Conservation (phyloP, 257 asterid genomes). For the Fraxinus cuspidata region DNA sequence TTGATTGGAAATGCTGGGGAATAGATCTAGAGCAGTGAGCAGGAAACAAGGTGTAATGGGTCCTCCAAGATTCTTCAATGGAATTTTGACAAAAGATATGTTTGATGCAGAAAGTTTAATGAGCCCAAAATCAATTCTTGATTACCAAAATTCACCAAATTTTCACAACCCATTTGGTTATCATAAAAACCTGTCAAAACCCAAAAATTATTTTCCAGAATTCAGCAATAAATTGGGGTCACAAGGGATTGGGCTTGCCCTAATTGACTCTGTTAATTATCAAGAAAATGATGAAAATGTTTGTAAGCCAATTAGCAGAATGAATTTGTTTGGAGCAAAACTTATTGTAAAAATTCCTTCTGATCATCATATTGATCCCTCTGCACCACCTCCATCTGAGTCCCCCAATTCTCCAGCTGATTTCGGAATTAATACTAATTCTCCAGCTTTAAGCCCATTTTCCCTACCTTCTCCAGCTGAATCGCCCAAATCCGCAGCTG, state of each 20-base stretch:
- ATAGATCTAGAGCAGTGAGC: conserved; percentile 70
- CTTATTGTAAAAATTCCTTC: conserved; percentile 68
- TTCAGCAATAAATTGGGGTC: conserved; percentile 27
- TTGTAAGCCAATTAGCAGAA: conserved; percentile 46
- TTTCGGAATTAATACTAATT: conserved; percentile 74
- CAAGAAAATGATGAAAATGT: conserved; percentile 11
- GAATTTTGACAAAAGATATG: conserved; percentile 42
- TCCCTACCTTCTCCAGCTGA: neutral
- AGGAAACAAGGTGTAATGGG: conserved; percentile 41
- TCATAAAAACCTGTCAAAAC: conserved; percentile 32
- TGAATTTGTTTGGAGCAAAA: conserved; percentile 67
- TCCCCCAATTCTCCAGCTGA: conserved; percentile 75
- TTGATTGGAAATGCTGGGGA: conserved; percentile 51
- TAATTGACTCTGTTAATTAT: conserved; percentile 52
- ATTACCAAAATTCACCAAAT: conserved; percentile 42
- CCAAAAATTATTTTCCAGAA: neutral
- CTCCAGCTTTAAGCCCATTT: conserved; percentile 38
- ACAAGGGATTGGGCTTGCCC: conserved; percentile 71
- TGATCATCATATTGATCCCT: conserved; percentile 15
- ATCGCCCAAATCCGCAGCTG: conserved; percentile 69
- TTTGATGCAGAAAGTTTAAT: conserved; percentile 37
- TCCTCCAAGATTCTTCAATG: conserved; percentile 69
- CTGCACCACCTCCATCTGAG: conserved; percentile 30
- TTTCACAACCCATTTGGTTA: conserved; percentile 49
- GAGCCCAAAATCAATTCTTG: conserved; percentile 82